Conservation (phyloP, 148 eudicot species). For the Suaeda aralocaspica region DNA sequence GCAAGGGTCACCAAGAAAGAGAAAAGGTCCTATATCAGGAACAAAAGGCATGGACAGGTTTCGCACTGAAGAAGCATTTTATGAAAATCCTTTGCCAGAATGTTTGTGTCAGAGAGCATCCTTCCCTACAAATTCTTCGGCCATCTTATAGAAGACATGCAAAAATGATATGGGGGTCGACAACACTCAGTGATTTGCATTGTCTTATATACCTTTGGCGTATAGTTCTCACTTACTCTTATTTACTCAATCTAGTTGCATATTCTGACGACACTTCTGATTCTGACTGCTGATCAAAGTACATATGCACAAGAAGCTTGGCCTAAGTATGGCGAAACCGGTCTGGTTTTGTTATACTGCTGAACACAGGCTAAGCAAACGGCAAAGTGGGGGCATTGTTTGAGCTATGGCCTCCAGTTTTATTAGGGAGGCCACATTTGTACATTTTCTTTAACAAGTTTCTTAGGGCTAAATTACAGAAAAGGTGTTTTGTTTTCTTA, state of each 20-base stretch:
- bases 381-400: background rate
- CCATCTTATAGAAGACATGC: conserved; percentile 16
- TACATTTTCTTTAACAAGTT: conserved; percentile 15
- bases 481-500: too few species aligned
- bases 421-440: conserved; percentile 17
- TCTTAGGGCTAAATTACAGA: background rate
- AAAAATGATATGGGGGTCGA: background rate
- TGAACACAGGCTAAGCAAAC: conserved; percentile 2
- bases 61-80: conserved; percentile 90
- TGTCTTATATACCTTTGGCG: background rate
- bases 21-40: conserved; percentile 88
- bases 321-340: background rate
- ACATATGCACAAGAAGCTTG: background rate
- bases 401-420: conserved; percentile 16
- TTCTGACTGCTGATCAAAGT: background rate
- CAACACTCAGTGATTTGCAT: background rate
- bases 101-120: conserved; percentile 57
- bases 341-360: background rate
- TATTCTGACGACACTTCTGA: background rate
- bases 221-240: background rate
- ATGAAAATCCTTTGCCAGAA: conserved; percentile 92
- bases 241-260: background rate
- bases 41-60: conserved; percentile 90
- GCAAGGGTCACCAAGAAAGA: conserved; percentile 89
- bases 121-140: conserved; percentile 16